Evolutionary conservation across 1,284 basidiomycete genomes (phyloP).

Genomic region (Trichosporon sp.): DNA sequence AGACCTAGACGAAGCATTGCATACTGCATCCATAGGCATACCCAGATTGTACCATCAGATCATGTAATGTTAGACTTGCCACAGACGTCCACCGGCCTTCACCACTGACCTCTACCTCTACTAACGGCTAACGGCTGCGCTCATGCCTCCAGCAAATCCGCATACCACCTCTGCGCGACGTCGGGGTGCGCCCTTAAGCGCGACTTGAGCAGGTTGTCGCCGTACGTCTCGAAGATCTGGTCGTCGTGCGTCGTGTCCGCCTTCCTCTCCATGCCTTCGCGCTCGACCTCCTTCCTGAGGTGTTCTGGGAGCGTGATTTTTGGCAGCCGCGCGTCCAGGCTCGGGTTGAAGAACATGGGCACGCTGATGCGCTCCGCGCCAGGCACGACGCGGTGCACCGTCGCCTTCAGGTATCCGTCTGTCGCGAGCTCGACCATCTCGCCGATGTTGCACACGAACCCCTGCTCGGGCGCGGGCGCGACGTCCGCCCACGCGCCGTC

Average conservation of each 20-base stretch:
- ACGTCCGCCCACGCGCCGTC: conserved; percentile 64
- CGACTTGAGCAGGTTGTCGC: conserved; percentile 19
- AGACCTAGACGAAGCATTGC: conserved; percentile 33
- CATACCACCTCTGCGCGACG: conserved; percentile 9
- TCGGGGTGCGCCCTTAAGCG: conserved; percentile 19
- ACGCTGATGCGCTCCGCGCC: conserved; percentile 13
- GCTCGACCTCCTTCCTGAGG: background rate
- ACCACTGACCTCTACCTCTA: background rate
- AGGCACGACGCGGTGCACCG: conserved; percentile 17
- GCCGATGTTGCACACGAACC: conserved; percentile 68
- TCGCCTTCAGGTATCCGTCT: conserved; percentile 19
- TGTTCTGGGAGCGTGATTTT: conserved; percentile 7
- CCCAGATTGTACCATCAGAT: background rate
- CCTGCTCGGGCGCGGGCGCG: conserved; percentile 55
- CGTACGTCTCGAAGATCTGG: conserved; percentile 15
- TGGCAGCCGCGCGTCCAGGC: conserved; percentile 16
- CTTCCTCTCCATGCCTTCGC: background rate
- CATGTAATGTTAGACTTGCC: background rate
- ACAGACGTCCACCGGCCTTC: background rate
- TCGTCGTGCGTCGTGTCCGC: background rate
- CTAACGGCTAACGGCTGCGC: background rate
- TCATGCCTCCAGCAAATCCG: background rate
- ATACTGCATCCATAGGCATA: background rate
- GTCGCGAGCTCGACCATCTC: conserved; percentile 50
- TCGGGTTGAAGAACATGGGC: conserved; percentile 21